Base-by-base conservation (phyloP, 2,329 filamentous ascomycete species). In the Dactylellina cionopaga region DNA sequence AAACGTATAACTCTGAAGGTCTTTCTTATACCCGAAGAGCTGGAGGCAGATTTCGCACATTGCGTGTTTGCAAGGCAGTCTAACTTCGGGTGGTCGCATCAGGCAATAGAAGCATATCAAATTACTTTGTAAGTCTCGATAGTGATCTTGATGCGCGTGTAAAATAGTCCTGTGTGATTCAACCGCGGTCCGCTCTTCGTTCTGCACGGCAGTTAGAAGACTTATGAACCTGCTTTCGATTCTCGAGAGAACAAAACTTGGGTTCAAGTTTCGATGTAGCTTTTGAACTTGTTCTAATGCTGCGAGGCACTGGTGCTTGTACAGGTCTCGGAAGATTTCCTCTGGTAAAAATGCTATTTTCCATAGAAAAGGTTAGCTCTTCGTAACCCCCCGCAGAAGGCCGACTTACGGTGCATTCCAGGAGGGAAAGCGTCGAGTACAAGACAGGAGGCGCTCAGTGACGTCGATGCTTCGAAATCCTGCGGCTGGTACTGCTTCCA, bases 21-120 rank as follows among this genome's bases (percentile, higher is more conserved):
- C 25, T 17, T 29, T 27, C 25, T 27, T 29, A 31, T 15, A 15
- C 9, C 46, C 25, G n/a, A 51, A 51, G 22, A 51, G 7, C n/a
- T 51, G 25, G n/a, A 51, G 22, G n/a, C 46, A 51, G 7, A 51
- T 51, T 25, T 51, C 46, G n/a, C 46, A 51, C 3, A 51, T 51
- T 15, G 22, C 19, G n/a, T 51, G 25, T 15, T 31, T 15, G 25
- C 25, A 51, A 24, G 46, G 46, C n/a, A 31, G 7, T 17, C 46
- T 15, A 10, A 31, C 25, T 25, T 51, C 46, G 9, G 46, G 46
- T 4, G 46, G 46, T 7, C 25, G 22, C n/a, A 51, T 51, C 7
- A 51, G 17, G 17, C 46, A 51, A 17, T 4, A 51, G 25, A 29
- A 29, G n/a, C 46, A 51, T 7, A 51, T 31, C 25, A 31, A 5